Conservation (phyloP, 1,284 basidiomycete species). For the Sporisorium sorghi region DNA sequence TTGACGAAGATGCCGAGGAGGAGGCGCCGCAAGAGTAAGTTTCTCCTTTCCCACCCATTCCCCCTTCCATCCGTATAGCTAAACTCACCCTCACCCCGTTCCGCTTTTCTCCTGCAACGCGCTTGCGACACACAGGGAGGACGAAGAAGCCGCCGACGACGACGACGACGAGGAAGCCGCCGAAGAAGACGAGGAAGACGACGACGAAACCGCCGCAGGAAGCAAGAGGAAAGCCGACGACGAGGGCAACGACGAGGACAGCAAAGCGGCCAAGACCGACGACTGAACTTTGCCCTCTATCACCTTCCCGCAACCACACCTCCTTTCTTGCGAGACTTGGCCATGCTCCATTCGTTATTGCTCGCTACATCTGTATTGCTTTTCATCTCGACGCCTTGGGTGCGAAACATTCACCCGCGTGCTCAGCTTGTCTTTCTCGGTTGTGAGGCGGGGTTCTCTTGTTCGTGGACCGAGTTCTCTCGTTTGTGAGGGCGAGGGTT, state of each 20-base stretch:
- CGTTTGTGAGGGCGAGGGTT: too few species aligned
- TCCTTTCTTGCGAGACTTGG: too few species aligned
- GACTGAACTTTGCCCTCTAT: not conserved
- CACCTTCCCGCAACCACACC: too few species aligned
- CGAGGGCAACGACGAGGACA: slow-evolving; percentile 44
- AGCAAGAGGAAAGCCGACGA: slow-evolving; percentile 51
- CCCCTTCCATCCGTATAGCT: not conserved
- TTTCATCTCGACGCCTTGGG: too few species aligned
- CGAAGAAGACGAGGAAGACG: slow-evolving; percentile 27
- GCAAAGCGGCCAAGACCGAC: slow-evolving; percentile 48
- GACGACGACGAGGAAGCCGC: slow-evolving; percentile 9
- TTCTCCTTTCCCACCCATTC: too few species aligned
- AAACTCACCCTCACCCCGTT: not conserved
- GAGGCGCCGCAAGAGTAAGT: slow-evolving; percentile 38
- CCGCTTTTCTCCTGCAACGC: not conserved
- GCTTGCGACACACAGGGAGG: slow-evolving; percentile 9
- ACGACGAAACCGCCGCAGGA: slow-evolving; percentile 22
- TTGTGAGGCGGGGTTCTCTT: too few species aligned
- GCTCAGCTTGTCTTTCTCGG: too few species aligned
- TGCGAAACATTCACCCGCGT: too few species aligned
- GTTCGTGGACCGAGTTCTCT: too few species aligned
- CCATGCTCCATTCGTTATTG: too few species aligned
- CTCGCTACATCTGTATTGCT: too few species aligned
- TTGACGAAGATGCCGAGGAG: slow-evolving; percentile 38
- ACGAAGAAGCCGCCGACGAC: slow-evolving; percentile 20